Evolutionary conservation across 2,329 filamentous ascomycete genomes (phyloP), one percentile per base, ranked within the genome.

Genomic region (Penicillium sp.): DNA sequence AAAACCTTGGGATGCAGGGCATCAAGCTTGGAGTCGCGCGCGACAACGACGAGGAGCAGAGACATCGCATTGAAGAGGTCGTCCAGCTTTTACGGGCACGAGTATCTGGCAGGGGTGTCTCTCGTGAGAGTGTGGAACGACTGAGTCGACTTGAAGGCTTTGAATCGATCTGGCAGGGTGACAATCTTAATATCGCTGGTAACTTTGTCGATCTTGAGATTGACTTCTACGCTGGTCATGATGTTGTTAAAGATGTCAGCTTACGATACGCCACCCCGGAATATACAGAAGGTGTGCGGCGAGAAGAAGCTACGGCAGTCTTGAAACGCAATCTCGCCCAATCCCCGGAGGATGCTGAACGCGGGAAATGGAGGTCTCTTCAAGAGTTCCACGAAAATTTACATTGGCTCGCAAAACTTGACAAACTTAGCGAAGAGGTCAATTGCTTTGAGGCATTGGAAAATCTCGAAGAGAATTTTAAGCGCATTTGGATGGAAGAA

Each of bases 391-490:
- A 75, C 54, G 68, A 69, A 53, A 78, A 78, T 56, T 51, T 78
- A 32, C 70, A 71, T 44, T 75, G 75, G 65, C 68, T 78, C 27
- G 73, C 74, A n/a, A 74, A 71, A 34, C 65, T 76, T 51, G 76
- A 78, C 59, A 69, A 70, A 49, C 68, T 77, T 47, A 76, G 75
- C 51, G 68, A 74, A 46, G 72, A 76, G 39, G 70, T 76, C 10
- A 78, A 78, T 43, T 78, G 76, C 41, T 78, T 78, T 44, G 72
- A 77, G 61, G 75, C 76, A 10, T 62, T 77, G n/a, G 74, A 75
- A 48, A 73, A 71, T 14, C 66, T 78, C 5, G 72, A 74, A 51
- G 67, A 74, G 51, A 74, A 73, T 34, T 64, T 78, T 42, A 72
- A 69, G 59, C 71, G 71, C 34, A 64, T 78, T 36, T 78, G 75